Base-by-base conservation (phyloP, 2,329 filamentous ascomycete genomes). In the Pyrenophora seminiperda region DNA sequence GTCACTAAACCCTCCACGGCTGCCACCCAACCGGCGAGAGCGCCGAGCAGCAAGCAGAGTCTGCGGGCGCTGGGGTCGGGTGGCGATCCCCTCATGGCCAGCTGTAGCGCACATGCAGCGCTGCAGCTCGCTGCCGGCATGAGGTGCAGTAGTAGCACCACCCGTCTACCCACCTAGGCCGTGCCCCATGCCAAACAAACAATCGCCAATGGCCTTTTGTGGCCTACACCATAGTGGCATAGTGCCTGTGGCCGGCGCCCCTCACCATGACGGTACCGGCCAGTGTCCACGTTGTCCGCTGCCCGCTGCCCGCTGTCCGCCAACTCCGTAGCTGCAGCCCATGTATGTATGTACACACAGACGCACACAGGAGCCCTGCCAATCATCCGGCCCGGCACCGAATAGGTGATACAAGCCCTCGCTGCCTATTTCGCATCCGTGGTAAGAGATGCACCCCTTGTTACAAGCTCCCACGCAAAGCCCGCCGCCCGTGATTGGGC, bases 21-120 rank as follows among this genome's bases (percentile, higher is more conserved):
- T 54, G 47, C 44, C 51, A 50, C 53, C 59, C 58, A 65, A 61
- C 61, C 62, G 56, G 58, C 56, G 47, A 48, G 13, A 47, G 51
- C 55, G 53, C 61, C 57, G 62, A 55, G 38, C 27, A 44, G 42
- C 52, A 46, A 46, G 47, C 56, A 50, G 41, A 27, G 18, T 43
- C 36, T 47, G 41, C 44, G 18, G 41, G 31, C 15, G 36, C 29
- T 32, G 41, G 19, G 15, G n/a, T 44, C 40, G 32, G 17, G 38
- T 32, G 53, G 38, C 46, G 50, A 53, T 56, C 50, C 50, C 9
- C 51, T 46, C 50, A 54, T 51, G 49, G 50, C 42, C 36, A 38
- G 38, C 42, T 44, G 48, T 49, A 54, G 47, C 54, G 18, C 36
- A 30, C 50, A 44, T 33, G 18, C 34, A 20, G 32, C 42, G 43